Evolutionary conservation across 306 rosid genomes (phyloP), one percentile per base, ranked within the genome.

Genomic region (Abrus pulchellus): DNA sequence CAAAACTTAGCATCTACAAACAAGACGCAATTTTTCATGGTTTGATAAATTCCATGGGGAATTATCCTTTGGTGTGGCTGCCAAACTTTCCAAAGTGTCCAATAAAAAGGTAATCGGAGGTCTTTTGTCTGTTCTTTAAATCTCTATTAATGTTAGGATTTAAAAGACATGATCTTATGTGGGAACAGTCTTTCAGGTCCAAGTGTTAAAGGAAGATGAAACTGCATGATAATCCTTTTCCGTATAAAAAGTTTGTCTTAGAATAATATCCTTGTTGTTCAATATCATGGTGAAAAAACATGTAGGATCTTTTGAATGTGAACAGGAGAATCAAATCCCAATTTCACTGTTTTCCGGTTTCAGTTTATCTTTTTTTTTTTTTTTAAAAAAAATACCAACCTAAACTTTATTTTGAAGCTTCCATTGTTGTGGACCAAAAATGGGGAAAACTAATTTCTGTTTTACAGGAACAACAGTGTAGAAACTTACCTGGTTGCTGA

Each of bases 1-100:
- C 48, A 14, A 68, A 72, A 60, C 7, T 30, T 71, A 73, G 74
- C 68, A 27, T 30, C 50, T 53, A 60, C 45, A 63, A 65, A 60
- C 45, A 63, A 65, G 53, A 65, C 69, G 70, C 77, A 77, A 14
- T 75, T 44, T 55, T 38, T 34, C 7, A 7, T 55, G 59, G 54
- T 60, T 45, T 72, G 48, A 79, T 27, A 61, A 13, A 55, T 5
- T 73, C 44, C 55, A 32, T 41, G 11, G 69, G 69, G 67, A 88
- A 34, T 80, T 91, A 73, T 80, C 88, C 49, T 85, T 89, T 77
- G 88, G 88, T 36, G 72, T 84, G 79, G 41, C 81, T 54, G 72
- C 85, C 68, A 86, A 82, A 83, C 80, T 79, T 79, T 82, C 90
- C 59, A 74, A 85, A 71, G 76, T 85, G 84, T 86, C 88, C 12